These are phyloP conservation scores for Raphanus sativus DNA, from an alignment of 345 rosid species.

Conservation along the genomic window DNA sequence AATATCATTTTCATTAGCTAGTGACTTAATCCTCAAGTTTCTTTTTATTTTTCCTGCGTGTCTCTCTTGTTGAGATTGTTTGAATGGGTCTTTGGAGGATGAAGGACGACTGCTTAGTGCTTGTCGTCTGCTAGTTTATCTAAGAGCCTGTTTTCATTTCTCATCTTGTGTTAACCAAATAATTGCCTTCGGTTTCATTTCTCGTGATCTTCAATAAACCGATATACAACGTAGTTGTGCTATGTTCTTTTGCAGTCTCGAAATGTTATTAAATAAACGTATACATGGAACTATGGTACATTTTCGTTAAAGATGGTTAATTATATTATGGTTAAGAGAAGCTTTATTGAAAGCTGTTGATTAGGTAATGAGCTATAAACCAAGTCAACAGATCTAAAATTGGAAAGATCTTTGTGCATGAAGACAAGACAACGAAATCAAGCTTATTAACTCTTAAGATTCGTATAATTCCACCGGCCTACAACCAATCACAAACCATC, in stretches of 20 bases:
- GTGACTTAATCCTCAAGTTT: no score
- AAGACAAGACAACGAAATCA: conserved; percentile 27
- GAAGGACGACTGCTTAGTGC: no score
- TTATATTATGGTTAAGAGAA: not conserved
- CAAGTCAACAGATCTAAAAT: conserved; percentile 32
- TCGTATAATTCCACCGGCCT: conserved; percentile 33
- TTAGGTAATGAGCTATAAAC: conserved; percentile 5
- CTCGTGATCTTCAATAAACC: no score
- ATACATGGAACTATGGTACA: not conserved
- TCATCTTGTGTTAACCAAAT: no score
- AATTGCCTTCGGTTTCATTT: no score
- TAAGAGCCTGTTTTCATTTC: no score
- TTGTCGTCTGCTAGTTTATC: no score
- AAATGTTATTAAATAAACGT: not conserved
- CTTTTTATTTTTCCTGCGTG: no score
- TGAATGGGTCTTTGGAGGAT: no score
- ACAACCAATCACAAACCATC: conserved; percentile 24
- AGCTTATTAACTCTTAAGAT: conserved; percentile 30
- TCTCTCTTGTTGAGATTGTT: no score
- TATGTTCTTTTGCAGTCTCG: no score
- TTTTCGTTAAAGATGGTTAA: not conserved
- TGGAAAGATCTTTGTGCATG: conserved; percentile 26
- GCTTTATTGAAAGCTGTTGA: not conserved
- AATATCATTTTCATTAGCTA: no score
- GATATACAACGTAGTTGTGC: not conserved